phyloP scores from a whole-genome alignment of 495 filamentous ascomycete genomes.

The Tuber melanosporum region DNA sequence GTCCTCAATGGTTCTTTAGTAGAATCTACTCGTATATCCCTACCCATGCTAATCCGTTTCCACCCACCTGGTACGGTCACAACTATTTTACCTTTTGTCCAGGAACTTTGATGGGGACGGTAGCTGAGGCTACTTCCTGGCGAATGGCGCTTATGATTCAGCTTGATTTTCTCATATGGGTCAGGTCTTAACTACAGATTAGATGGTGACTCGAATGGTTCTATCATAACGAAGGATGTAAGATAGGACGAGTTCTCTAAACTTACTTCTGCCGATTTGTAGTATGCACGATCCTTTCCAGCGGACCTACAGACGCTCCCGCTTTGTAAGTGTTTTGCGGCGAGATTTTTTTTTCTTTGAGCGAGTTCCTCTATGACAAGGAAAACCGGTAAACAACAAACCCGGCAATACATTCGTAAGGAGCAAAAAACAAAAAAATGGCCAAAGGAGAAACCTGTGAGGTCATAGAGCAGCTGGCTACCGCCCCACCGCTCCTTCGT shows the following conservation, averaged over 20 bases:
- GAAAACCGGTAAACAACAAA: neutral
- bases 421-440: neutral
- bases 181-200: neutral
- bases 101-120: neutral
- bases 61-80: neutral
- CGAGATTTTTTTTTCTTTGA: neutral
- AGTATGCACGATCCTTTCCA: neutral
- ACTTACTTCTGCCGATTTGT: neutral
- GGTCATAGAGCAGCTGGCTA: neutral
- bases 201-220: neutral
- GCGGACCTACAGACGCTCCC: neutral
- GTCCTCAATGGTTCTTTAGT: too few species aligned
- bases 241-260: neutral
- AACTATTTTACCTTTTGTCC: neutral
- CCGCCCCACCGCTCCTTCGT: neutral
- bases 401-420: neutral
- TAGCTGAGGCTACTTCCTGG: neutral
- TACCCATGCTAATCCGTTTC: neutral
- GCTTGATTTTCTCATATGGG: neutral
- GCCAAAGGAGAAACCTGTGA: neutral
- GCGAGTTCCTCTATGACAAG: neutral
- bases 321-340: neutral
- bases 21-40: too few species aligned
- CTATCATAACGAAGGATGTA: neutral
- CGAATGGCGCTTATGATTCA: neutral